These are phyloP conservation scores for Aspergillus neoniger DNA, from an alignment of 2,329 filamentous ascomycete species.

Conservation along the genomic window DNA sequence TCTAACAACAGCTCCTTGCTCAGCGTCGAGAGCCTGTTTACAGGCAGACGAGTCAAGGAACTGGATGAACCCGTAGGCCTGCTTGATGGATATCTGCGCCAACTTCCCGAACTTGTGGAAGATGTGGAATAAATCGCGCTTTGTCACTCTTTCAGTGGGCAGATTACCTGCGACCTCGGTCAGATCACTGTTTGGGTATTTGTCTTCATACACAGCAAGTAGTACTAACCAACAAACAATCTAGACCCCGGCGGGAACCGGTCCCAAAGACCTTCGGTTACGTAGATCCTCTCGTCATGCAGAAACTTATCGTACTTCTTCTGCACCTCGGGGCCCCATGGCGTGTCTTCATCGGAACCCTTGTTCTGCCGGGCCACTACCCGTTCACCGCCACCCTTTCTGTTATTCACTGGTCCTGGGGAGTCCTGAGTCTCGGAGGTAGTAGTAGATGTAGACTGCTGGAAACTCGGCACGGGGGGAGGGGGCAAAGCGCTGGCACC, in stretches of 20 bases:
- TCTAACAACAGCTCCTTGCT: slow-evolving; percentile 79
- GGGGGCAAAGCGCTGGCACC: slow-evolving; percentile 41
- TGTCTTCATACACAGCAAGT: background rate
- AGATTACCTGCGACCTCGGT: slow-evolving; percentile 69
- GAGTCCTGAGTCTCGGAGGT: slow-evolving; percentile 26
- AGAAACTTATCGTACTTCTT: slow-evolving; percentile 54
- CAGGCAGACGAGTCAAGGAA: slow-evolving; percentile 79
- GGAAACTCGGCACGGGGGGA: slow-evolving; percentile 45
- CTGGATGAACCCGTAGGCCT: slow-evolving; percentile 95
- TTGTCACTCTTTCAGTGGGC: slow-evolving; percentile 88
- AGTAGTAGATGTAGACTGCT: slow-evolving; percentile 31
- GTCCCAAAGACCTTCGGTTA: slow-evolving; percentile 55
- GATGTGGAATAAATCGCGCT: slow-evolving; percentile 87
- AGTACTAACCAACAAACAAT: slow-evolving; percentile 51
- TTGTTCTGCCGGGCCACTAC: slow-evolving; percentile 25
- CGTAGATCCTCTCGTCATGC: slow-evolving; percentile 53
- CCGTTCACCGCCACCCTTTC: slow-evolving; percentile 31
- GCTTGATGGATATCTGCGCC: slow-evolving; percentile 94
- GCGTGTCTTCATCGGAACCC: slow-evolving; percentile 43
- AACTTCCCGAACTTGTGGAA: slow-evolving; percentile 84
- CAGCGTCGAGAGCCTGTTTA: slow-evolving; percentile 68
- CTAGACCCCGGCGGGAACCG: slow-evolving; percentile 52
- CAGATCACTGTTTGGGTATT: background rate
- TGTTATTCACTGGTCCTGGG: slow-evolving; percentile 23
- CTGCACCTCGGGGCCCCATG: slow-evolving; percentile 52